Evolutionary conservation across 306 rosid genomes (phyloP), one percentile per base, ranked within the genome.

Genomic region (Argentina anserina): DNA sequence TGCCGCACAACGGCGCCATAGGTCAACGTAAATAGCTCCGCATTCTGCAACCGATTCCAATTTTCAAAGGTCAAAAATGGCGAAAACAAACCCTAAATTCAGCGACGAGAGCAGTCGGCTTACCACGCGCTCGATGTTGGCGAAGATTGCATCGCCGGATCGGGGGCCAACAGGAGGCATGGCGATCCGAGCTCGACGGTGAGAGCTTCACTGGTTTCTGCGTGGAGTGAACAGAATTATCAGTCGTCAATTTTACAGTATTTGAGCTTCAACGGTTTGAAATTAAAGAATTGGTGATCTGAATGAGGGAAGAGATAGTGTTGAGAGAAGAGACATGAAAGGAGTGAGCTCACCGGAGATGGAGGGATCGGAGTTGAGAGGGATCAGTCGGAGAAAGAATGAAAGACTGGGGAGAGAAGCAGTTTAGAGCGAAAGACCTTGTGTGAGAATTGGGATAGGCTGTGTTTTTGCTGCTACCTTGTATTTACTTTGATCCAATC

Each of bases 1-100:
- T 94, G 99, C 53, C 97, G 97, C 76, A 94, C 97, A 50, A 90
- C 88, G n/a, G 99, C 97, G n/a, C 99, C 99, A 28, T 94, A 94
- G n/a, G 99, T 94, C 79, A 94, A 77, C 18, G 97, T 94, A 84
- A 94, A 94, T 1, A 94, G 88, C 87, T 94, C 99, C 17, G 96
- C 97, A 73, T 94, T 91, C 98, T 94, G 58, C 79, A 82, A 28
- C 66, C 75, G 42, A 26, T 62, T 43, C 5, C 65, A 65, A 65
- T 43, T 25, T 39, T 34, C 29, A 42, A 25, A 12, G n/a, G 31
- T 1, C 13, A 20, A 14, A 49, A 33, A 3, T 1, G 11, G 39
- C 1, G n/a, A 14, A 49, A 34, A 3, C 9, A 25, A 50, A 3
- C 18, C 46, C 26, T 25, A 41, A 41, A 12, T 53, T 56, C 18